Base-by-base conservation (phyloP, 345 rosid genomes). In the Brassica incana region DNA sequence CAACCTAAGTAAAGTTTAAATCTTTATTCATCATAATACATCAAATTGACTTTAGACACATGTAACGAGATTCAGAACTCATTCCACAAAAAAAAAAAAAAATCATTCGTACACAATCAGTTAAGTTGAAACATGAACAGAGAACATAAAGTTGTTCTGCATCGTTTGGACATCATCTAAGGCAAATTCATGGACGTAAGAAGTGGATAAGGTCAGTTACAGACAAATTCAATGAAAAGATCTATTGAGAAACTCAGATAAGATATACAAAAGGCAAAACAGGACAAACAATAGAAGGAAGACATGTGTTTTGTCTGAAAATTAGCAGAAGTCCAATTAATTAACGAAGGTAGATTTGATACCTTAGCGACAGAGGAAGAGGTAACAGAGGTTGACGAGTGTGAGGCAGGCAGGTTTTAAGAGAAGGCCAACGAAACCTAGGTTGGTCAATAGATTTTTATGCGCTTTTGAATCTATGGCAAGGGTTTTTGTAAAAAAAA, bases 351-450 rank as follows among this genome's bases (percentile, higher is more conserved):
- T 23, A 25, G 48, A 69, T 33, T 23, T 16, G 0, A 33, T 27
- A 80, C 83, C 79, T 69, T 27, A 32, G 33, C 11, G 78, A 74
- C 50, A 80, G 70, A 8, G 70, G 72, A 43, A 72, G 78, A 45
- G 45, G 74, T 36, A 6, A 3, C 0, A 67, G 77, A 40, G 72
- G 65, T n/a, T 10, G 73, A 69, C 20, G 32, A 70, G 65, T 50
- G 65, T 50, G 27, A 78, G 50, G 72, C 54, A 66, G 67, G 77
- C 30, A 3, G 30, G 30, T 27, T 78, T 65, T 65, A 65, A 36
- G 43, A 36, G 43, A 36, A 71, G 72, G 30, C 67, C 15, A 74
- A 70, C 30, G 25, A 68, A 35, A 78, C 78, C 78, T 74, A 74
- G 73, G 48, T 73, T 68, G 64, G 83, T 61, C 74, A 73, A 74